Conservation (phyloP, 2,329 filamentous ascomycete species). For the Xylariaceae sp. region DNA sequence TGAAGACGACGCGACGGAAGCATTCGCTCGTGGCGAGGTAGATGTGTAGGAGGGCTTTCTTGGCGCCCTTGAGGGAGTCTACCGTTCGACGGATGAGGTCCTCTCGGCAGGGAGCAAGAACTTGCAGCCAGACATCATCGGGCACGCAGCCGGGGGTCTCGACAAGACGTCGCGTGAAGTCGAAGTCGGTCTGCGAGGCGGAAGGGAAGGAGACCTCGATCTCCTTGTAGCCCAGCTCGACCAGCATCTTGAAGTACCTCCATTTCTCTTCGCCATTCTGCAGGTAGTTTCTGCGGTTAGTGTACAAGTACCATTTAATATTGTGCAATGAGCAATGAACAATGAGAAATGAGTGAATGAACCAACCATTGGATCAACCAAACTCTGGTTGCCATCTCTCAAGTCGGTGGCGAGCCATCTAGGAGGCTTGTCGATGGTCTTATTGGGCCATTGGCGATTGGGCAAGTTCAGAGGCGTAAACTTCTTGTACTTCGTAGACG, state of each 20-base stretch:
- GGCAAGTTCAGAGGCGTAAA: conserved; percentile 71
- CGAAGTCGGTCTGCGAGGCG: conserved; percentile 92
- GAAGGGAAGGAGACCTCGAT: conserved; percentile 97
- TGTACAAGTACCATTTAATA: neutral
- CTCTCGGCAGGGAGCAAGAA: conserved; percentile 88
- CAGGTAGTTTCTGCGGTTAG: conserved; percentile 3
- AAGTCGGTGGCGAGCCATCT: conserved; percentile 90
- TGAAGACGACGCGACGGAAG: conserved; percentile 91
- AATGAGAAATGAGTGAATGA: too few species aligned
- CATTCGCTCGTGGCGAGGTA: conserved; percentile 97
- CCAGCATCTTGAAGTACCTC: conserved; percentile 93
- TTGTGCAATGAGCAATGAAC: too few species aligned
- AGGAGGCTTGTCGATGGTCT: conserved; percentile 81
- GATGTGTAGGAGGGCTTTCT: conserved; percentile 93
- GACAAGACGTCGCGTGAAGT: conserved; percentile 87
- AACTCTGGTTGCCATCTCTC: conserved; percentile 91
- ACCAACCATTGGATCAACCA: conserved; percentile 88
- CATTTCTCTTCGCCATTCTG: conserved; percentile 97
- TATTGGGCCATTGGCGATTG: conserved; percentile 82
- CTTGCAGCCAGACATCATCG: conserved; percentile 90
- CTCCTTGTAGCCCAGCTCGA: conserved; percentile 93
- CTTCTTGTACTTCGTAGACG: conserved; percentile 75
- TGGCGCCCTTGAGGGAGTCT: conserved; percentile 84
- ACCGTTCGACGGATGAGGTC: conserved; percentile 91
- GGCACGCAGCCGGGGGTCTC: conserved; percentile 84